Conservation (phyloP, 306 rosid species). For the Ochetophila trinervis region DNA sequence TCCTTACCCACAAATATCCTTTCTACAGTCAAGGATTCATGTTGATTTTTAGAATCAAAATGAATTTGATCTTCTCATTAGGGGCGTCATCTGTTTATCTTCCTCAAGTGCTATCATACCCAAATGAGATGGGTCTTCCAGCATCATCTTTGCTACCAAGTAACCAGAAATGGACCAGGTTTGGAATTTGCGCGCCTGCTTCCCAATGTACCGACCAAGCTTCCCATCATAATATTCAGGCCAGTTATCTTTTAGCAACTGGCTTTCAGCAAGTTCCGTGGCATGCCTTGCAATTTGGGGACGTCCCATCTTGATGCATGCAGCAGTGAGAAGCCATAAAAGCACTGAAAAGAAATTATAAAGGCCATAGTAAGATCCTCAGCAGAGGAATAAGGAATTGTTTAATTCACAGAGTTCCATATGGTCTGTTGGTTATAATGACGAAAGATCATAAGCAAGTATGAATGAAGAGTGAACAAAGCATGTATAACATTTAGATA, state of each 20-base stretch:
- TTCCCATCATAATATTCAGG: slow-evolving; percentile 81
- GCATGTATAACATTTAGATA: too few relatives aligned
- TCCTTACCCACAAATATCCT: background rate
- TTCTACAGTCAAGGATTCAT: background rate
- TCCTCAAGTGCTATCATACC: slow-evolving; percentile 68
- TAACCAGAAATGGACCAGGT: slow-evolving; percentile 82
- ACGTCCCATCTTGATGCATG: slow-evolving; percentile 68
- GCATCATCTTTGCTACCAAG: slow-evolving; percentile 71
- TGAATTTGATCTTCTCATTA: slow-evolving; percentile 64
- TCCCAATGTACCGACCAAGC: slow-evolving; percentile 60
- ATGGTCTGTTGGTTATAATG: too few relatives aligned
- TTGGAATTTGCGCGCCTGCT: slow-evolving; percentile 70
- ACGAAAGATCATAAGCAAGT: too few relatives aligned
- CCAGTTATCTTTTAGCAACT: slow-evolving; percentile 63
- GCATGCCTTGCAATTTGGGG: slow-evolving; percentile 79
- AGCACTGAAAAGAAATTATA: slow-evolving; percentile 47
- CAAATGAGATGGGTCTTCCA: slow-evolving; percentile 70
- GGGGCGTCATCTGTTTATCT: slow-evolving; percentile 54
- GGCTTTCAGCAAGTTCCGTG: slow-evolving; percentile 59
- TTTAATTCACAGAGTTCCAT: background rate
- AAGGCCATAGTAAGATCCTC: background rate
- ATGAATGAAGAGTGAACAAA: too few relatives aligned
- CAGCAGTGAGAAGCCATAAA: slow-evolving; percentile 72
- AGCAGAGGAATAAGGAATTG: background rate
- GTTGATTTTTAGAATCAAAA: slow-evolving; percentile 21